Conservation (phyloP, 1,139 yeast genomes). For the Yamadazyma trypodendri region DNA sequence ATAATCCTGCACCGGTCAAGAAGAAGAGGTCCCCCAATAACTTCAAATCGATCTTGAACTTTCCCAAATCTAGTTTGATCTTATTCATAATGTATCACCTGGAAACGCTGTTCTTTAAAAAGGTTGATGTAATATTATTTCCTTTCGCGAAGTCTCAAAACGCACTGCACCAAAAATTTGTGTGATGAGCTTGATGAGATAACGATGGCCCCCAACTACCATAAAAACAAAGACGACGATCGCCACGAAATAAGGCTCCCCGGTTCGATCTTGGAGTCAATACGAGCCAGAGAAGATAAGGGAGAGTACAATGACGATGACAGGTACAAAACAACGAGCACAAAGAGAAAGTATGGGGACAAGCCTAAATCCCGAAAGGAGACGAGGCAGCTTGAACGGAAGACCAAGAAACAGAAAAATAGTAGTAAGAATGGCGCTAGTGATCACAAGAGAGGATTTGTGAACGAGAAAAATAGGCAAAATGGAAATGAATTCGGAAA, state of each 20-base stretch:
- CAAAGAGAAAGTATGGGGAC: slow-evolving; percentile 27
- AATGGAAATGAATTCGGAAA: no score
- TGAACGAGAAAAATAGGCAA: no score
- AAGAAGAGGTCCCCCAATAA: slow-evolving; percentile 65
- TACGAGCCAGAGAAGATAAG: slow-evolving; percentile 44
- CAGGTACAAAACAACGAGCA: slow-evolving; percentile 22
- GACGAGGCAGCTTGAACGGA: slow-evolving; percentile 54
- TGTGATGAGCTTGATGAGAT: slow-evolving; percentile 11
- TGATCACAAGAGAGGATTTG: no score
- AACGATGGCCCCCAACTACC: slow-evolving; percentile 1
- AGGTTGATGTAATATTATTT: no score
- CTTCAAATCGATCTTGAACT: slow-evolving; percentile 52
- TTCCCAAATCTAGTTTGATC: slow-evolving; percentile 38
- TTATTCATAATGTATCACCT: slow-evolving; percentile 24
- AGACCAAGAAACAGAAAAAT: slow-evolving; percentile 47
- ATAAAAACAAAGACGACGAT: slow-evolving; percentile 13
- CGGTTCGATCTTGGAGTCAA: slow-evolving; percentile 62
- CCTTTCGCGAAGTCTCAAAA: neutral
- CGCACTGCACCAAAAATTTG: neutral
- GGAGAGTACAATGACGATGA: slow-evolving; percentile 42
- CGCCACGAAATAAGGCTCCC: slow-evolving; percentile 63
- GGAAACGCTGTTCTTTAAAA: no score
- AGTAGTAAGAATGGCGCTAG: neutral
- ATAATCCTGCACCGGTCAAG: slow-evolving; percentile 78
- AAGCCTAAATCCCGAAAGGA: slow-evolving; percentile 49